Evolutionary conservation across 2,329 filamentous ascomycete genomes (phyloP).

Genomic region (Calonectria fujianensis): DNA sequence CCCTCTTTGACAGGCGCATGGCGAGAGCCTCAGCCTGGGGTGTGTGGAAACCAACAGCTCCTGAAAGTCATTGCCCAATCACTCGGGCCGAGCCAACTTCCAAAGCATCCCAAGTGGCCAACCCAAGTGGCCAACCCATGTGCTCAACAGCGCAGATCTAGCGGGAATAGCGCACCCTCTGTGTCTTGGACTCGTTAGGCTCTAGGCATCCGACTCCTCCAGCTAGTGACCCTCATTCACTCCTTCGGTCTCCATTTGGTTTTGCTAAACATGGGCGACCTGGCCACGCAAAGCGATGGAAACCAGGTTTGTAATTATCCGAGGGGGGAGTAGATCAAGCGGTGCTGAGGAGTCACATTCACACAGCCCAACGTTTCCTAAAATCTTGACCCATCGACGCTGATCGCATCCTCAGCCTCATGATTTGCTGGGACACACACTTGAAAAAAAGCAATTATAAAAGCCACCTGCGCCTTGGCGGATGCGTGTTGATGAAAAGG

Average conservation of each 20-base stretch:
- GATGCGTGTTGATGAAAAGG: conserved; percentile 47
- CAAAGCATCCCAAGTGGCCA: conserved; percentile 11
- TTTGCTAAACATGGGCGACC: conserved; percentile 21
- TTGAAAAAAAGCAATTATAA: conserved; percentile 38
- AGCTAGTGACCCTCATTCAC: conserved; percentile 36
- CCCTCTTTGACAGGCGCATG: conserved; percentile 9
- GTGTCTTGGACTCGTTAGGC: conserved; percentile 27
- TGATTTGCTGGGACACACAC: conserved; percentile 42
- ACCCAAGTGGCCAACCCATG: conserved; percentile 37
- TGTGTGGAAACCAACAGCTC: conserved; percentile 27
- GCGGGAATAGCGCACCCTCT: conserved; percentile 43
- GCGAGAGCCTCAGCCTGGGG: conserved; percentile 36
- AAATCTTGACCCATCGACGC: conserved; percentile 19
- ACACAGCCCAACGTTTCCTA: conserved; percentile 5
- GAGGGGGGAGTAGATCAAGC: conserved; percentile 22
- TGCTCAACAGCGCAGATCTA: conserved; percentile 37
- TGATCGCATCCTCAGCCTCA: conserved; percentile 35
- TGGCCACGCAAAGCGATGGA: conserved; percentile 9
- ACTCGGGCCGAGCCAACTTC: conserved; percentile 17
- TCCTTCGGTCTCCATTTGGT: conserved; percentile 25
- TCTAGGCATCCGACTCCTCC: conserved; percentile 27
- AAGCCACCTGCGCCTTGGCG: conserved; percentile 43
- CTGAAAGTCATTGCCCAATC: conserved; percentile 32
- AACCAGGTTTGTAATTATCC: conserved; percentile 30
- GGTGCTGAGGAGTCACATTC: conserved; percentile 7